A percentile compares a stretch with the other conserved stretches of the same genome.
Conservation (phyloP, 2,329 filamentous ascomycete species). For the Aspergillus tamarii region DNA sequence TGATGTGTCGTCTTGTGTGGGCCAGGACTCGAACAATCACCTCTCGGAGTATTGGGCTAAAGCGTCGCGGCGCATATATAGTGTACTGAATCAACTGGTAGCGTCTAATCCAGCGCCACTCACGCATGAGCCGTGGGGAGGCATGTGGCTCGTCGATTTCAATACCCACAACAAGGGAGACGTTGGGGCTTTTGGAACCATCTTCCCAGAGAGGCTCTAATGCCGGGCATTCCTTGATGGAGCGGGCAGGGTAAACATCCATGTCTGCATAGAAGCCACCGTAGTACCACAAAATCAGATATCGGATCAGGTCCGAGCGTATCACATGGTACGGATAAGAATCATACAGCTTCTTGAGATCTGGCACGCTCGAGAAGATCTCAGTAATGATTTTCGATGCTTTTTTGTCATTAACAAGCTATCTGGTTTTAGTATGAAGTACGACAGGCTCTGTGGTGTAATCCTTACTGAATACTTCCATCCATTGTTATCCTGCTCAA, state of each 20-base stretch:
- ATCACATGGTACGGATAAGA: slow-evolving; percentile 50
- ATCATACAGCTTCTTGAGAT: slow-evolving; percentile 30
- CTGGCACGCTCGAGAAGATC: slow-evolving; percentile 31
- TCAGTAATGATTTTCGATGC: slow-evolving; percentile 31
- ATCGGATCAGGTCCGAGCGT: slow-evolving; percentile 53
- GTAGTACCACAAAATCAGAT: slow-evolving; percentile 40
- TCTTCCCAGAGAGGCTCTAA: slow-evolving; percentile 23
- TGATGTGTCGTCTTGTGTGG: slow-evolving; percentile 33
- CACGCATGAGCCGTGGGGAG: slow-evolving; percentile 31
- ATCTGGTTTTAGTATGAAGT: not conserved
- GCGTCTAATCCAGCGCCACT: slow-evolving; percentile 39
- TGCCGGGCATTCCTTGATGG: slow-evolving; percentile 34
- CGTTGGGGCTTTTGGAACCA: slow-evolving; percentile 13
- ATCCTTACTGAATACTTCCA: slow-evolving; percentile 33
- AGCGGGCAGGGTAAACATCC: slow-evolving; percentile 32
- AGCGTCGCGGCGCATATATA: slow-evolving; percentile 39
- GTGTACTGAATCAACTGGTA: slow-evolving; percentile 41
- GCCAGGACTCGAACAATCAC: slow-evolving; percentile 35
- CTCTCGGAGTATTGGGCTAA: slow-evolving; percentile 37
- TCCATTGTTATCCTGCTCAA: slow-evolving; percentile 31
- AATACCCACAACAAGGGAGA: slow-evolving; percentile 38
- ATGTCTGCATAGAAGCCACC: slow-evolving; percentile 42
- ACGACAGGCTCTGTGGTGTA: not conserved
- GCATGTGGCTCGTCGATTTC: slow-evolving; percentile 42
- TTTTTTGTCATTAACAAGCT: slow-evolving; percentile 33